Conservation (phyloP, 2,329 filamentous ascomycete species). For the Aspergillus floridensis region DNA sequence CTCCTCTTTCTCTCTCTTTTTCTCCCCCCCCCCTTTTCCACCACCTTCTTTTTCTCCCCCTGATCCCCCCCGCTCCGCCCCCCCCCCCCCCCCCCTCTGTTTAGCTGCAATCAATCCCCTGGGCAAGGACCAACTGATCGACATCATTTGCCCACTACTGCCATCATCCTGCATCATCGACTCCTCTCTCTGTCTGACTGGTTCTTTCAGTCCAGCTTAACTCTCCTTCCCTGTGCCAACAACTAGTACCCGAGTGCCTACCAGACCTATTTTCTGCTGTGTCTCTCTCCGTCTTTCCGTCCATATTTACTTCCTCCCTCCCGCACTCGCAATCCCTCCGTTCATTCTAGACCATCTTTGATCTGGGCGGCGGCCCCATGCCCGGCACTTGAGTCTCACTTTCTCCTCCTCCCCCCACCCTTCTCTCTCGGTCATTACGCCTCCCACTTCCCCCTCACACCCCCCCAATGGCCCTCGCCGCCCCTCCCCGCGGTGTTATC, state of each 20-base stretch:
- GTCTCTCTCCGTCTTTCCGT: not conserved
- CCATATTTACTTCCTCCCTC: not conserved
- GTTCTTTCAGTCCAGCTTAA: not conserved
- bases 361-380: not conserved
- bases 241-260: too few species aligned
- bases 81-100: not conserved
- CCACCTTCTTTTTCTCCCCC: not conserved
- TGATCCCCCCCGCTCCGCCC: too few species aligned
- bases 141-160: not conserved
- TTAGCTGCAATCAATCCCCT: not conserved
- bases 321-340: not conserved
- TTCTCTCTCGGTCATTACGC: constrained; percentile 7
- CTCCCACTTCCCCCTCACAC: not conserved
- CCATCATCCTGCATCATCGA: not conserved
- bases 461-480: constrained; percentile 32
- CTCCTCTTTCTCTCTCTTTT: not conserved
- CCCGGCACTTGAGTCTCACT: constrained; percentile 7
- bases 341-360: not conserved
- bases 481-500: constrained; percentile 36
- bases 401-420: constrained; percentile 5
- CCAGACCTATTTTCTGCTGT: not conserved
- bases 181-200: not conserved
- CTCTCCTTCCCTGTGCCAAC: not conserved
- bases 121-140: not conserved
- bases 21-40: not conserved